phyloP scores from a whole-genome alignment of 768 basidiomycete species.

The Boletus speciosus region DNA sequence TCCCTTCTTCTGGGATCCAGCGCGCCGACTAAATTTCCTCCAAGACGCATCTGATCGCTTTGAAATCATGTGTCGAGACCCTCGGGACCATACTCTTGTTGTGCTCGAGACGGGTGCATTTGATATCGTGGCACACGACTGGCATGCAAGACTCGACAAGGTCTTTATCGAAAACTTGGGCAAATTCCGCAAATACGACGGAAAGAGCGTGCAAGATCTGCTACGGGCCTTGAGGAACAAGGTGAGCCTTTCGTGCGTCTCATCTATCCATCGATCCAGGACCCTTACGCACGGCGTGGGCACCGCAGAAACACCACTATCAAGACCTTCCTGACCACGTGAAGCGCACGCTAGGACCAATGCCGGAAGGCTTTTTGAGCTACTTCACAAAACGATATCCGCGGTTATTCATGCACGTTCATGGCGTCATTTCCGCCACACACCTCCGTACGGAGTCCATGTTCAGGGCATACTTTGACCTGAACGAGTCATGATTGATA shows the following conservation, averaged over 20 bases:
- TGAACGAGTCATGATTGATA: slow-evolving; percentile 43
- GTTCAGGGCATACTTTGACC: slow-evolving; percentile 88
- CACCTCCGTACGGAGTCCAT: slow-evolving; percentile 79
- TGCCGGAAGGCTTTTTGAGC: slow-evolving; percentile 87
- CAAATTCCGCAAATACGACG: slow-evolving; percentile 97
- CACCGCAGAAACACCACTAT: slow-evolving; percentile 87
- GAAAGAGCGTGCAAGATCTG: slow-evolving; percentile 84
- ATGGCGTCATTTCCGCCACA: slow-evolving; percentile 71
- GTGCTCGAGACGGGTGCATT: slow-evolving; percentile 68
- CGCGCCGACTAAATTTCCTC: slow-evolving; percentile 83
- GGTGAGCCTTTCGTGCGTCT: slow-evolving; percentile 42
- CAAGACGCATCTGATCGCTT: slow-evolving; percentile 97
- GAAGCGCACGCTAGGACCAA: slow-evolving; percentile 81
- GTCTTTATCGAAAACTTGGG: slow-evolving; percentile 91
- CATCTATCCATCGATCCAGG: not conserved
- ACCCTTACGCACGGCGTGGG: slow-evolving; percentile 9
- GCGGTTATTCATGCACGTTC: slow-evolving; percentile 85
- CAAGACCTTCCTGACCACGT: slow-evolving; percentile 94
- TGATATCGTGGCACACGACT: slow-evolving; percentile 83
- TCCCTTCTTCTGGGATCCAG: slow-evolving; percentile 96
- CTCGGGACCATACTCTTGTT: slow-evolving; percentile 72
- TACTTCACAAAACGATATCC: slow-evolving; percentile 97
- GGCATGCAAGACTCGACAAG: slow-evolving; percentile 84
- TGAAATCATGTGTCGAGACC: slow-evolving; percentile 95
- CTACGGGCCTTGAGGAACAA: slow-evolving; percentile 93